These are phyloP conservation scores for Biancaea sappan DNA, from an alignment of 306 rosid genomes.

Conservation along the genomic window DNA sequence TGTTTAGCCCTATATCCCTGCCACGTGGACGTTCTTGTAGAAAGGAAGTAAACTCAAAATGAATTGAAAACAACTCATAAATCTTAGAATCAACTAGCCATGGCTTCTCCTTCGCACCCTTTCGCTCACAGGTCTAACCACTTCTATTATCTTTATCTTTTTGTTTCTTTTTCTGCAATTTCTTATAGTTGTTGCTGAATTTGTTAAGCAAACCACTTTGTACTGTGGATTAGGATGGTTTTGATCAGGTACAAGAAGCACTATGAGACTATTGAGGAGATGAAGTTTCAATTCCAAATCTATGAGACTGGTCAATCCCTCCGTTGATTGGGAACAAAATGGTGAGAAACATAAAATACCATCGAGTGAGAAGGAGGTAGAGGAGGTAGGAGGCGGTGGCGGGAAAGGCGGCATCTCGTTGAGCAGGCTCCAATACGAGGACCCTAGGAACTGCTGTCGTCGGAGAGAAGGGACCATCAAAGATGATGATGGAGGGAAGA, in stretches of 20 bases:
- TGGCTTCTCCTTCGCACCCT: slow-evolving; percentile 74
- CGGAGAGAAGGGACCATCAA: too few relatives aligned
- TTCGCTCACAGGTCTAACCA: slow-evolving; percentile 61
- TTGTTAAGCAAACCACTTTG: too few relatives aligned
- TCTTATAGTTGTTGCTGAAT: neutral
- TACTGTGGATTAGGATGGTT: neutral
- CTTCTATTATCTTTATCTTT: neutral
- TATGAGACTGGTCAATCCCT: neutral
- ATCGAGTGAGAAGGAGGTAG: neutral
- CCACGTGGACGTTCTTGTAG: too few relatives aligned
- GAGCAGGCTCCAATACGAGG: too few relatives aligned
- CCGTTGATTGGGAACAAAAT: neutral
- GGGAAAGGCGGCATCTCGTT: too few relatives aligned
- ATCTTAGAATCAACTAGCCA: too few relatives aligned
- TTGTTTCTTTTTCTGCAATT: neutral
- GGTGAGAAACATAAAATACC: neutral
- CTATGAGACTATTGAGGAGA: slow-evolving; percentile 69
- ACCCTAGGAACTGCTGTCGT: too few relatives aligned
- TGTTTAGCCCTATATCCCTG: too few relatives aligned
- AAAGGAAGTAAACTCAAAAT: too few relatives aligned
- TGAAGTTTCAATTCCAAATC: slow-evolving; percentile 60
- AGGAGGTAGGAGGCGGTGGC: too few relatives aligned
- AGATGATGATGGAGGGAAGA: too few relatives aligned
- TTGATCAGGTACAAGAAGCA: slow-evolving; percentile 58
- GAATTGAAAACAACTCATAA: too few relatives aligned